Evolutionary conservation across 1,284 basidiomycete species (phyloP).

Genomic region (Heterobasidion parviporum): DNA sequence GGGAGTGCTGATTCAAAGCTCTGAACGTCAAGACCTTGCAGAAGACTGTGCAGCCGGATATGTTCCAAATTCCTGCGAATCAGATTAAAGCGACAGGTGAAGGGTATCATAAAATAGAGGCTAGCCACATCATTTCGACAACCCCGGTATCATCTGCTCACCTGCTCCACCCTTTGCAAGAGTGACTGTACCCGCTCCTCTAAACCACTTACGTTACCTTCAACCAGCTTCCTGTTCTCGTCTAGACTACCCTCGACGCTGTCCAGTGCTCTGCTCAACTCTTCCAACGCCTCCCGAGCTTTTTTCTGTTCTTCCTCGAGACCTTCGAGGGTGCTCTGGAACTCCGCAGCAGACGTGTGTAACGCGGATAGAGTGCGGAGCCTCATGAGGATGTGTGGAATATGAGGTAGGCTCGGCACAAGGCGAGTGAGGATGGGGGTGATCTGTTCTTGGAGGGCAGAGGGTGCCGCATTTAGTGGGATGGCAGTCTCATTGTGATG

Average conservation of each 20-base stretch:
- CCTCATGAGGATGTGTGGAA: conserved; percentile 86
- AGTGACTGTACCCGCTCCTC: conserved; percentile 56
- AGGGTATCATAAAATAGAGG: not conserved
- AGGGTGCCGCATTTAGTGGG: conserved; percentile 19
- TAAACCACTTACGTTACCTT: conserved; percentile 62
- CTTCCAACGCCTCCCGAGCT: conserved; percentile 52
- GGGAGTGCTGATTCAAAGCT: no score
- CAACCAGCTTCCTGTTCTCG: conserved; percentile 67
- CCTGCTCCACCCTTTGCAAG: conserved; percentile 39
- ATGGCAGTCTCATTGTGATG: conserved; percentile 20
- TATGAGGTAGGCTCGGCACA: conserved; percentile 81
- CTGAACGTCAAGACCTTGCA: no score
- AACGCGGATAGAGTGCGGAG: conserved; percentile 77
- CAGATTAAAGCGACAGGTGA: not conserved
- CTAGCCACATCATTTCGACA: no score
- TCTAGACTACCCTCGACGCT: conserved; percentile 71
- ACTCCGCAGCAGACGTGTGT: conserved; percentile 76
- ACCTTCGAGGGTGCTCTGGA: conserved; percentile 62
- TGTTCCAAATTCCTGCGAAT: not conserved
- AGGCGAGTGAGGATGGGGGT: conserved; percentile 77
- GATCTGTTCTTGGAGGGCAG: conserved; percentile 52
- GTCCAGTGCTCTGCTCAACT: conserved; percentile 62
- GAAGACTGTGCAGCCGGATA: no score
- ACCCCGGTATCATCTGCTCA: conserved; percentile 7
- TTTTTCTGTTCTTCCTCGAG: conserved; percentile 68